phyloP scores from a whole-genome alignment of 2,329 filamentous ascomycete genomes.

The Talaromyces sp. region DNA sequence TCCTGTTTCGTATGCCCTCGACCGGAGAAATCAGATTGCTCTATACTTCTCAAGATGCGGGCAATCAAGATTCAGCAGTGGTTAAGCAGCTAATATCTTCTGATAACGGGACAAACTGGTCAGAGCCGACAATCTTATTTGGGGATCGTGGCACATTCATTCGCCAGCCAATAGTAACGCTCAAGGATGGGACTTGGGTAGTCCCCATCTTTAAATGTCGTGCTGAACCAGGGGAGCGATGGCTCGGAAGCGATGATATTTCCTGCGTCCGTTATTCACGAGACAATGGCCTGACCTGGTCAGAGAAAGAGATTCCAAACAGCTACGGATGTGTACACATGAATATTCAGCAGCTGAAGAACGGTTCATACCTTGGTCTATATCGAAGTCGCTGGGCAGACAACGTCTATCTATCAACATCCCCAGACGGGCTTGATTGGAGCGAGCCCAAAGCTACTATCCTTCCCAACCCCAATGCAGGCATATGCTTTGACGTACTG shows the following conservation, averaged over 20 bases:
- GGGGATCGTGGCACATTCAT: constrained; percentile 44
- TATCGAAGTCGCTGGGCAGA: constrained; percentile 53
- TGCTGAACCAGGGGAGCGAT: constrained; percentile 42
- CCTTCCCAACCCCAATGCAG: constrained; percentile 51
- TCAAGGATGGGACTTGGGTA: constrained; percentile 44
- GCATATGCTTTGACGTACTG: constrained; percentile 45
- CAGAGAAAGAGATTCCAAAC: constrained; percentile 40
- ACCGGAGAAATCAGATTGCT: constrained; percentile 44
- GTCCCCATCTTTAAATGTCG: constrained; percentile 51
- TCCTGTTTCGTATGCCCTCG: constrained; percentile 45
- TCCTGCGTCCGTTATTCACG: constrained; percentile 42
- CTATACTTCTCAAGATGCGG: constrained; percentile 50
- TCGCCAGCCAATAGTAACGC: constrained; percentile 45
- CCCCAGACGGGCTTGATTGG: constrained; percentile 45
- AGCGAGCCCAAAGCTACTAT: constrained; percentile 34
- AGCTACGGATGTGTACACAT: constrained; percentile 49
- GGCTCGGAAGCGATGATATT: constrained; percentile 51
- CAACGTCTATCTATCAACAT: constrained; percentile 46
- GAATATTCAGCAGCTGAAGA: constrained; percentile 41
- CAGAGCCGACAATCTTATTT: constrained; percentile 36
- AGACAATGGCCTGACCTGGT: constrained; percentile 46
- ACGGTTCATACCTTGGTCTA: constrained; percentile 39
- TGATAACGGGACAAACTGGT: constrained; percentile 44
- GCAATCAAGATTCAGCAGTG: constrained; percentile 48
- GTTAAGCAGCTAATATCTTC: constrained; percentile 42